Evolutionary conservation across 768 basidiomycete genomes (phyloP).

Genomic region (Calocybe gangraenosa): DNA sequence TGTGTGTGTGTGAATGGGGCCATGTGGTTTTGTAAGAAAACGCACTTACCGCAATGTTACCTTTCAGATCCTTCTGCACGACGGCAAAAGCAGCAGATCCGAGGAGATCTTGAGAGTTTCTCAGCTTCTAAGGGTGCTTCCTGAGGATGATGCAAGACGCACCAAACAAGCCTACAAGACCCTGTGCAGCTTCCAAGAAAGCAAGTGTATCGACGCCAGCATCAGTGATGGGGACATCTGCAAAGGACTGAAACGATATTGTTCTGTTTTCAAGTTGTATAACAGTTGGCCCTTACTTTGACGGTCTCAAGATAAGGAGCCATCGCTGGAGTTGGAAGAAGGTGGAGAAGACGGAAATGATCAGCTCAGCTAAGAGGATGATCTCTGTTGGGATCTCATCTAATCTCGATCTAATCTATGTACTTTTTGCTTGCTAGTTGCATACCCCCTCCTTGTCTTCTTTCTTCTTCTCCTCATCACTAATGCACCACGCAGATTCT

Average conservation of each 20-base stretch:
- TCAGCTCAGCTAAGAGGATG: too few relatives aligned
- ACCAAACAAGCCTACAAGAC: constrained; percentile 92
- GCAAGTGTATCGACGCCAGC: constrained; percentile 82
- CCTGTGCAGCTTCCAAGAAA: constrained; percentile 87
- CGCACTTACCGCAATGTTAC: constrained; percentile 89
- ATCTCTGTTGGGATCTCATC: too few relatives aligned
- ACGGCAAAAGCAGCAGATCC: constrained; percentile 79
- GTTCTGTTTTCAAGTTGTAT: neutral
- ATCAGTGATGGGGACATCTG: constrained; percentile 82
- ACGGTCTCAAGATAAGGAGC: constrained; percentile 73
- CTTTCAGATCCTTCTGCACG: constrained; percentile 83
- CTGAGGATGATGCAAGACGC: constrained; percentile 17
- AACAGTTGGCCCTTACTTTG: constrained; percentile 37
- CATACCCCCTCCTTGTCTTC: too few relatives aligned
- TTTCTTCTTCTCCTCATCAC: constrained; percentile 6
- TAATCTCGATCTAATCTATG: too few relatives aligned
- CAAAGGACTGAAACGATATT: constrained; percentile 67
- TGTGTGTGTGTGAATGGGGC: too few relatives aligned
- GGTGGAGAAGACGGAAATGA: constrained; percentile 3
- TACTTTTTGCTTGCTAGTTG: too few relatives aligned
- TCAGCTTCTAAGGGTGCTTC: neutral
- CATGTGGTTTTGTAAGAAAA: too few relatives aligned
- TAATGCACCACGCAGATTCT: constrained; percentile 83
- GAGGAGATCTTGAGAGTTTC: constrained; percentile 54
- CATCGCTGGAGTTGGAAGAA: constrained; percentile 34